Conservation (phyloP, 139 green algal species). For the Marvania coccoides region DNA sequence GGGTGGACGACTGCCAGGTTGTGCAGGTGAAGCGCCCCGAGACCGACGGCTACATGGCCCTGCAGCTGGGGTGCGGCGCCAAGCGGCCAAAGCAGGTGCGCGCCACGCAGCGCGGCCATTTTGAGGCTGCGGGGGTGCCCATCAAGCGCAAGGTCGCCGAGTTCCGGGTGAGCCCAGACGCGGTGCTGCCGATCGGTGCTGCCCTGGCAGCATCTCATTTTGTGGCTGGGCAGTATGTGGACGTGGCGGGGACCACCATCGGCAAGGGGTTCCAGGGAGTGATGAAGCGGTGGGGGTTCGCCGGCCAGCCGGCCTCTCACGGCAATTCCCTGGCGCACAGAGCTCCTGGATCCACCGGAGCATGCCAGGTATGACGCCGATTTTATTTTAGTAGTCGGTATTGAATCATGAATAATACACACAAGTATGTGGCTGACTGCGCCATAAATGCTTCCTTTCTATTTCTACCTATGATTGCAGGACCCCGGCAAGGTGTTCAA, state of each 20-base stretch:
- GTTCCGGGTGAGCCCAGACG: constrained; percentile 79
- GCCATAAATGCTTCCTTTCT: neutral
- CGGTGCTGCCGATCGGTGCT: constrained; percentile 76
- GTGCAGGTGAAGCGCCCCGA: constrained; percentile 65
- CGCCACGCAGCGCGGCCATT: constrained; percentile 19
- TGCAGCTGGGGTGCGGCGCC: constrained; percentile 76
- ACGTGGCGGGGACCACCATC: constrained; percentile 83
- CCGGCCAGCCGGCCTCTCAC: constrained; percentile 81
- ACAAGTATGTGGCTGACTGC: neutral
- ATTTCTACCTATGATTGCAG: constrained; percentile 25
- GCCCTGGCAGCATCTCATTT: constrained; percentile 78
- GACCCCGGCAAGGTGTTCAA: constrained; percentile 89
- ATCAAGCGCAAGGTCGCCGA: constrained; percentile 75
- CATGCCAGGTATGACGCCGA: constrained; percentile 33
- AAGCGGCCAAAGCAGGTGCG: constrained; percentile 64
- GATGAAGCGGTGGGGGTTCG: constrained; percentile 93
- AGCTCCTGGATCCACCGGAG: constrained; percentile 47
- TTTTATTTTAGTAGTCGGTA: constrained; percentile 28
- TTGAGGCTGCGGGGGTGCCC: constrained; percentile 29
- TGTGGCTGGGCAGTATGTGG: constrained; percentile 85
- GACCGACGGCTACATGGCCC: constrained; percentile 63
- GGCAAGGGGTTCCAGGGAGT: constrained; percentile 94
- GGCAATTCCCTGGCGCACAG: constrained; percentile 80
- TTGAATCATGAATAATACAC: neutral
- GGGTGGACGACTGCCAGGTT: constrained; percentile 93